Base-by-base conservation (phyloP, 1,284 basidiomycete genomes). In the Trichosporon inkin region DNA sequence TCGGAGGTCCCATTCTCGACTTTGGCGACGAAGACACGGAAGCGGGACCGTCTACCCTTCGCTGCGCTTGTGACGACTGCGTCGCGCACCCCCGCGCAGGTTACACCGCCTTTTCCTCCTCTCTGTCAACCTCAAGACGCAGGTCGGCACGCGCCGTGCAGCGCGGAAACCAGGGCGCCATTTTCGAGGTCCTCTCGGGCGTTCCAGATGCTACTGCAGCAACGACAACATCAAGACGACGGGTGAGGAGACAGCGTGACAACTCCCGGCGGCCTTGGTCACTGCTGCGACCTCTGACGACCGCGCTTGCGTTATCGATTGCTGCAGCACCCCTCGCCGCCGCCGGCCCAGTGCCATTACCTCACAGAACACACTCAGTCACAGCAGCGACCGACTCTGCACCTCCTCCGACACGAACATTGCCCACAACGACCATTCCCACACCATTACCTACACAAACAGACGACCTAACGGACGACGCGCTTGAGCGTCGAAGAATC, bases 1-100 rank as follows among this genome's bases (percentile, higher is more conserved):
- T 65, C 8, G 64, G 64, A 14, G 64, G 64, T 2, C 64, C 64
- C 57, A 65, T 65, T 55, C 62, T 57, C 24, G 64, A 65, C 55
- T 65, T 65, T 47, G 59, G 61, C 16, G 62, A 65, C 11, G 58
- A 65, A 22, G 61, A 57, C 37, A 58, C 58, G 32, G 61, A 65
- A 10, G 64, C 61, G 8, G 64, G 64, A 19, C 59, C 64, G 24
- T 39, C 28, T 16, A 51, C 22, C 17, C 13, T 13, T 20, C 24
- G n/a, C 14, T 35, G 35, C n/a, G 44, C 20, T 24, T 47, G 37
- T 24, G 44, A 37, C 41, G 55, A 49, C 17, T 32, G 51, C n/a
- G 22, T 22, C 28, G 7, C 32, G 13, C 56, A n/a, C 51, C 47
- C 35, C n/a, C 14, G n/a, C 49, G 16, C 37, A 2, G 14, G 19